Conservation (phyloP, 495 filamentous ascomycete species). For the Platismatia glauca region DNA sequence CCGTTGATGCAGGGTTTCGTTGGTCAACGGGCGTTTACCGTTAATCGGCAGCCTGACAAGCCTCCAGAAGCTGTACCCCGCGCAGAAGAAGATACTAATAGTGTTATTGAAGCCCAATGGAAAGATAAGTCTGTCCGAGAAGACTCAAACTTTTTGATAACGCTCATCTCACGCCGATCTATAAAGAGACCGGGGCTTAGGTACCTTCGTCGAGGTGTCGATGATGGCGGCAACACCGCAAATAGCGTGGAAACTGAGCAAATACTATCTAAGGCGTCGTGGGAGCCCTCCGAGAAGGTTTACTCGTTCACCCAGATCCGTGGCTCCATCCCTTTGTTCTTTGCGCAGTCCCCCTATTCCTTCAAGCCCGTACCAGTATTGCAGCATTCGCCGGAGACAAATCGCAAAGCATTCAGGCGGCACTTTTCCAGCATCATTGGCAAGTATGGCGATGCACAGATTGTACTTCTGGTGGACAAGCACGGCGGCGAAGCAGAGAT, state of each 20-base stretch:
- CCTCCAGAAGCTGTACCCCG: slow-evolving; percentile 10
- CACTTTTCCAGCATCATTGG: slow-evolving; percentile 62
- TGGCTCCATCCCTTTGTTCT: slow-evolving; percentile 86
- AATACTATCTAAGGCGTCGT: slow-evolving; percentile 61
- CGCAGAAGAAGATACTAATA: slow-evolving; percentile 5
- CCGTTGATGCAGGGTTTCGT: slow-evolving; percentile 94
- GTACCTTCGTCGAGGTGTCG: slow-evolving; percentile 84
- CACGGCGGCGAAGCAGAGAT: slow-evolving; percentile 68
- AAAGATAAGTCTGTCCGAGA: neutral
- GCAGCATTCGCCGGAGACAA: slow-evolving; percentile 66
- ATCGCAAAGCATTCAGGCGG: slow-evolving; percentile 64
- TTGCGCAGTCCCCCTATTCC: slow-evolving; percentile 85
- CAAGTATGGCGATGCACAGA: slow-evolving; percentile 66
- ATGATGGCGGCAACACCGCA: slow-evolving; percentile 79
- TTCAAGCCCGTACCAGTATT: slow-evolving; percentile 80
- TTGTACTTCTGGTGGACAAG: slow-evolving; percentile 82
- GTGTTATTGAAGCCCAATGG: slow-evolving; percentile 11
- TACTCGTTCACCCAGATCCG: slow-evolving; percentile 80
- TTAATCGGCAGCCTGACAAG: slow-evolving; percentile 37
- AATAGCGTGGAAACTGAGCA: slow-evolving; percentile 93
- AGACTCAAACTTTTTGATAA: slow-evolving; percentile 55
- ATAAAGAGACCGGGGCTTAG: slow-evolving; percentile 75
- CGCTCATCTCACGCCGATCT: slow-evolving; percentile 78
- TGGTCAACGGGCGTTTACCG: slow-evolving; percentile 71
- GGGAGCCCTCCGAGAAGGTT: slow-evolving; percentile 51